Conservation (phyloP, 2,329 filamentous ascomycete species). For the Ceratocystis ficicola region DNA sequence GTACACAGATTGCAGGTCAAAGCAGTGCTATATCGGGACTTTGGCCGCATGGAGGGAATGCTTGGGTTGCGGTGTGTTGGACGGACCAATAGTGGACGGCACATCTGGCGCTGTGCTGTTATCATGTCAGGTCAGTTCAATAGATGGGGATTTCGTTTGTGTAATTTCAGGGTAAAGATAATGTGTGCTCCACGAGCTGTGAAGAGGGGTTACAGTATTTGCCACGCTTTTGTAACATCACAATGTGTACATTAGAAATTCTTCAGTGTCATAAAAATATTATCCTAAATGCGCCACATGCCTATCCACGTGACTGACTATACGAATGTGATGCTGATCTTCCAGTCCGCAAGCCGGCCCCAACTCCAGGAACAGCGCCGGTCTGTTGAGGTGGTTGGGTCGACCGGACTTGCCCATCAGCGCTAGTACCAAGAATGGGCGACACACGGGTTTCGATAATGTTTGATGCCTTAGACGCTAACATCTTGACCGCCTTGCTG, state of each 20-base stretch:
- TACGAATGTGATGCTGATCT: not conserved
- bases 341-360: not conserved
- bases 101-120: too few species aligned
- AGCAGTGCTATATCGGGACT: too few species aligned
- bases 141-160: too few species aligned
- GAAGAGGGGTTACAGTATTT: too few species aligned
- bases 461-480: slow-evolving; percentile 24
- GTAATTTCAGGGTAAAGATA: too few species aligned
- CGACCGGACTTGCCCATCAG: slow-evolving; percentile 18
- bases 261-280: not conserved
- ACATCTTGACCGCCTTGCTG: slow-evolving; percentile 24
- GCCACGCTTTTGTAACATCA: too few species aligned
- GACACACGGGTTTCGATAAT: slow-evolving; percentile 24
- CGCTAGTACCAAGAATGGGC: slow-evolving; percentile 21
- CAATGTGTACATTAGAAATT: not conserved
- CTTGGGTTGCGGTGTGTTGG: too few species aligned
- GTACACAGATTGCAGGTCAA: too few species aligned
- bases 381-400: not conserved
- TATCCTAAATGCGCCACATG: not conserved
- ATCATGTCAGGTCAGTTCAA: too few species aligned
- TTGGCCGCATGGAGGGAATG: too few species aligned
- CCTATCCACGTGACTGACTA: not conserved
- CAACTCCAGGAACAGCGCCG: not conserved
- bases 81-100: too few species aligned
- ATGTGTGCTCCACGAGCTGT: not conserved